Conservation (phyloP, 495 filamentous ascomycete genomes). For the Opeltia flavorubescens region DNA sequence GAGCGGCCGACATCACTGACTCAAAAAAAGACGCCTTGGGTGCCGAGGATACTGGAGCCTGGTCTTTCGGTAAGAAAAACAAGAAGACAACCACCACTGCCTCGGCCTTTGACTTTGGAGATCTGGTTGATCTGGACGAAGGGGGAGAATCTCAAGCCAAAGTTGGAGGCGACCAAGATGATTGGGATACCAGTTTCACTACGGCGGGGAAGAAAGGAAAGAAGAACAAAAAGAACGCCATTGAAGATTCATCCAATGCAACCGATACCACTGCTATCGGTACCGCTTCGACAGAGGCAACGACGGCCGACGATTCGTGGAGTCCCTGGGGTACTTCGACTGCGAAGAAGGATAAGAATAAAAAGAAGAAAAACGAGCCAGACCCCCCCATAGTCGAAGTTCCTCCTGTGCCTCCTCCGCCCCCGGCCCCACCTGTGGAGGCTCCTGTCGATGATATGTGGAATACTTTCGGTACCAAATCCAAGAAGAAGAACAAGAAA, state of each 20-base stretch:
- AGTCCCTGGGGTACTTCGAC: slow-evolving; percentile 10
- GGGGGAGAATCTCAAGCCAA: slow-evolving; percentile 16
- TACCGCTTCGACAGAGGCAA: slow-evolving; percentile 12
- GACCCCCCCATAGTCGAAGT: slow-evolving; percentile 1
- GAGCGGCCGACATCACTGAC: slow-evolving; percentile 14
- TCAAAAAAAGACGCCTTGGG: slow-evolving; percentile 21
- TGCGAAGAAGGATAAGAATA: slow-evolving; percentile 16
- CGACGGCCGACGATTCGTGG: slow-evolving; percentile 12
- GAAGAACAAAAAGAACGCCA: slow-evolving; percentile 16
- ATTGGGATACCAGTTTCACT: slow-evolving; percentile 10
- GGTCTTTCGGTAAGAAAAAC: slow-evolving; percentile 24
- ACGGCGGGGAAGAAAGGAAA: slow-evolving; percentile 14
- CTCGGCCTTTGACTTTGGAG: slow-evolving; percentile 33
- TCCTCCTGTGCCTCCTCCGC: slow-evolving; percentile 2
- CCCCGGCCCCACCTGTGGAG: slow-evolving; percentile 4
- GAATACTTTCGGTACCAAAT: slow-evolving; percentile 7
- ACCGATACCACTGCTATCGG: slow-evolving; percentile 10
- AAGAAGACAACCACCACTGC: slow-evolving; percentile 24
- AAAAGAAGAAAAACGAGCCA: slow-evolving; percentile 10
- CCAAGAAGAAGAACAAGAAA: slow-evolving; percentile 27
- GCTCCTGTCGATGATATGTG: slow-evolving; percentile 12
- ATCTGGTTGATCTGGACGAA: slow-evolving; percentile 22
- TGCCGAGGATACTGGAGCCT: slow-evolving; percentile 16
- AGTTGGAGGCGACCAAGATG: slow-evolving; percentile 7
- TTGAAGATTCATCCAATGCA: slow-evolving; percentile 8